Percentiles rank a stretch among this genome's conserved stretches.
These are phyloP conservation scores for Fistulifera solaris DNA, from an alignment of 108 stramenopile species.

Conservation along the genomic window DNA sequence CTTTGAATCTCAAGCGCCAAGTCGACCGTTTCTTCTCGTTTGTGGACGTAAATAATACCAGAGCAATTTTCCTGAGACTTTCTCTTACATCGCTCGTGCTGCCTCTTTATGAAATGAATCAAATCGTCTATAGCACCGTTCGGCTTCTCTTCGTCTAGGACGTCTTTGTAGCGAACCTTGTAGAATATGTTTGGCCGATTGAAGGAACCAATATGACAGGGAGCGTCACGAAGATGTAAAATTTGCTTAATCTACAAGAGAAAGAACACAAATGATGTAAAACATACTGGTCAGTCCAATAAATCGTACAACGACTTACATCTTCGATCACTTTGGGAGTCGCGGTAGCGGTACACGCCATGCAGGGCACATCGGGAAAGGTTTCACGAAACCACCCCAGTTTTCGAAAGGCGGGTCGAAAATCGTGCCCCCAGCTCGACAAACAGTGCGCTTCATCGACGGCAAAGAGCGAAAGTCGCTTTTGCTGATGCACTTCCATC, in stretches of 20 bases:
- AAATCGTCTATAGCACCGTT: constrained; percentile 46
- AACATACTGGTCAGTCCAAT: no score
- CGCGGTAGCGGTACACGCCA: constrained; percentile 93
- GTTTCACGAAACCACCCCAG: constrained; percentile 55
- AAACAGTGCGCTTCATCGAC: constrained; percentile 98
- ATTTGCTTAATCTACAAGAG: constrained; percentile 33
- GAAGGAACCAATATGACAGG: constrained; percentile 61
- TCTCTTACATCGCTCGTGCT: constrained; percentile 32
- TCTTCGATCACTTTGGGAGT: constrained; percentile 76
- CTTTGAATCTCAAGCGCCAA: constrained; percentile 28
- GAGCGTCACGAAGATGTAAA: constrained; percentile 33
- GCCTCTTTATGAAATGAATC: constrained; percentile 33
- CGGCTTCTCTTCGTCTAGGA: constrained; percentile 6
- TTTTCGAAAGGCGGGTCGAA: constrained; percentile 63
- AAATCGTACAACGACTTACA: no score
- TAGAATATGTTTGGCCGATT: constrained; percentile 93
- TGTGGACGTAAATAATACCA: constrained; percentile 94
- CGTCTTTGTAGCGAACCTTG: constrained; percentile 62
- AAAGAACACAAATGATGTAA: no score
- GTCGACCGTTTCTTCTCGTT: constrained; percentile 65
- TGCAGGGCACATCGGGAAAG: constrained; percentile 78
- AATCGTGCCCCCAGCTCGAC: constrained; percentile 92
- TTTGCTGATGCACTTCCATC: constrained; percentile 43
- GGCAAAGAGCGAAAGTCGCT: constrained; percentile 75
- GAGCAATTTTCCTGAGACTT: constrained; percentile 26